Base-by-base conservation (phyloP, 2,329 filamentous ascomycete genomes). In the Lachnellula hyalina region DNA sequence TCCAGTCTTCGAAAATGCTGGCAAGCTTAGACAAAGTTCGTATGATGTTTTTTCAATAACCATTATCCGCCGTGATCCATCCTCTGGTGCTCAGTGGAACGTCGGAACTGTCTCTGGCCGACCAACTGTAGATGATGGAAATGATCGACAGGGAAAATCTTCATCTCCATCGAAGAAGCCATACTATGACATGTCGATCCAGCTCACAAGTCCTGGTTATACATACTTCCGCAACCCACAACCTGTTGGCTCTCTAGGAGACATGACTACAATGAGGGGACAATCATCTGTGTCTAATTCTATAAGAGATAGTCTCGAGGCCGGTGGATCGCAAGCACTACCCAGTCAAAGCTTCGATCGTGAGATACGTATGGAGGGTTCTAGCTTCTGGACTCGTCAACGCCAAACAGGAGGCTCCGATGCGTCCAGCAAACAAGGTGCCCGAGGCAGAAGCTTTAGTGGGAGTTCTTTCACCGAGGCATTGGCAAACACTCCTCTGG, bases 31-130 rank as follows among this genome's bases (percentile, higher is more conserved):
- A 14, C 23, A 51, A 25, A 34, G 44, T 28, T 14, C 41, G 14
- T 23, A 21, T 4, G 56, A 61, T 15, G 42, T 52, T 11, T 69
- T 68, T 51, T 67, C 64, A 9, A 65, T 70, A 55, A 70, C 83
- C 0, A 70, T 92, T 14, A 90, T 91, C 63, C 84, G 88, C n/a
- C 81, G 87, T 60, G 85, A 91, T 67, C 86, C 86, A 1, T 76
- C 79, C 21, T 82, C 84, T 8, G 83, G 83, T 7, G 77, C 77
- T 52, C 88, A 91, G 68, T 90, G 87, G 86, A 91, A 91, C 65
- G 79, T 91, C 12, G 88, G 84, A 21, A 83, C 77, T 52, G 78
- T 90, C 48, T 78, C 77, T 49, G 66, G 67, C 25, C 44, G 51
- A 19, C 61, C 65, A 12, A 35, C 53, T 44, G 15, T 23, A 36